phyloP scores from a whole-genome alignment of 495 filamentous ascomycete genomes.

The Penicillium arizonense region DNA sequence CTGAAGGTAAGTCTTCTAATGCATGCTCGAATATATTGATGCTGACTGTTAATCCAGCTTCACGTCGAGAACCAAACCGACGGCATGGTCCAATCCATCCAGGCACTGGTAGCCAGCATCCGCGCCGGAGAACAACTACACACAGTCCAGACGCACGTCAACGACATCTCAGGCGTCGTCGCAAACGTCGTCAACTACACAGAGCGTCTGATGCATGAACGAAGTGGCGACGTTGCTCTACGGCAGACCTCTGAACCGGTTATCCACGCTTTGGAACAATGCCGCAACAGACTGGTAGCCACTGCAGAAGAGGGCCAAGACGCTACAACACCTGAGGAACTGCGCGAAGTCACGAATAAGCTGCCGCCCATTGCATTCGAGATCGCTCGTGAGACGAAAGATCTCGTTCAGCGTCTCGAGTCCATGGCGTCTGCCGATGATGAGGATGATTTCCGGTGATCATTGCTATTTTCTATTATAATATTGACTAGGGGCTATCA shows the following conservation, averaged over 20 bases:
- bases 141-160: slow-evolving; percentile 67
- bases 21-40: not conserved
- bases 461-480: not conserved
- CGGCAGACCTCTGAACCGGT: slow-evolving; percentile 60
- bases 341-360: slow-evolving; percentile 65
- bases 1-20: slow-evolving; percentile 53
- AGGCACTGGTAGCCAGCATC: slow-evolving; percentile 76
- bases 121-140: slow-evolving; percentile 65
- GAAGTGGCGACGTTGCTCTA: slow-evolving; percentile 39
- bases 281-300: slow-evolving; percentile 62
- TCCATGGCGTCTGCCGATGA: slow-evolving; percentile 34
- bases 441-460: slow-evolving; percentile 45
- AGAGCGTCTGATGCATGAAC: slow-evolving; percentile 52
- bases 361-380: slow-evolving; percentile 85
- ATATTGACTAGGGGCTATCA: not conserved
- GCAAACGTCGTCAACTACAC: slow-evolving; percentile 67
- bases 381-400: slow-evolving; percentile 80
- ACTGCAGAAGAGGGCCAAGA: slow-evolving; percentile 64
- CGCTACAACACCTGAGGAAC: slow-evolving; percentile 48
- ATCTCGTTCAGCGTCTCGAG: slow-evolving; percentile 55
- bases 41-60: slow-evolving; percentile 41
- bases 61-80: slow-evolving; percentile 87
- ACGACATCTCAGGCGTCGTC: slow-evolving; percentile 67
- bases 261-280: slow-evolving; percentile 59
- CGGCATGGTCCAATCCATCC: slow-evolving; percentile 75